Percentiles rank a stretch among this genome's conserved stretches.
Evolutionary conservation across 352 stramenopile species (phyloP).

Genomic region (Albugo laibachii): DNA sequence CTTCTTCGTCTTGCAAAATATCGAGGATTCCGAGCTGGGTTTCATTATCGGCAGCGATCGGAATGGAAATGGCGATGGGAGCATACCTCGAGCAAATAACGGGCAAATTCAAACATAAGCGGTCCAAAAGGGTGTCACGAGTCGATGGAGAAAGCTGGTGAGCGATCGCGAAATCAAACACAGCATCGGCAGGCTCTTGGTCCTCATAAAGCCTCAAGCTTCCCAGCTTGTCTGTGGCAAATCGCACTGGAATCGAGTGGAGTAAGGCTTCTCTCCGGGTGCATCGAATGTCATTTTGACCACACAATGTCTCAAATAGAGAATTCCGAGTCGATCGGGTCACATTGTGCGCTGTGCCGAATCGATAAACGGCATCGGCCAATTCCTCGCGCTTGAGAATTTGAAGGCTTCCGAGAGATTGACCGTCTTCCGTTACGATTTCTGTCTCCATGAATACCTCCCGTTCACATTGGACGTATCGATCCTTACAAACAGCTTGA

Average conservation of each 20-base stretch:
- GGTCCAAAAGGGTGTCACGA: conserved; percentile 24
- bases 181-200: conserved; percentile 47
- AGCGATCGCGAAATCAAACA: conserved; percentile 39
- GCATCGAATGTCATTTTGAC: conserved; percentile 26
- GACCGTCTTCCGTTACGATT: conserved; percentile 5
- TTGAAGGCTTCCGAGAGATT: conserved; percentile 10
- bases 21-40: conserved; percentile 38
- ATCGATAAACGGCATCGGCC: conserved; percentile 37
- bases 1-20: conserved; percentile 38
- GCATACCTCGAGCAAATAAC: conserved; percentile 35
- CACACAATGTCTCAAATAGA: conserved; percentile 37
- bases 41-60: conserved; percentile 34
- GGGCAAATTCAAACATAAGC: conserved; percentile 16
- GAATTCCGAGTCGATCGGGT: conserved; percentile 19
- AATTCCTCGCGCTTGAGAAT: conserved; percentile 51
- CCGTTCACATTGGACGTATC: too few relatives aligned
- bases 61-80: conserved; percentile 32
- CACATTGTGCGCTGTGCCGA: conserved; percentile 28
- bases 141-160: conserved; percentile 18
- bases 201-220: conserved; percentile 37
- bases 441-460: background rate
- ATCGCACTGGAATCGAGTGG: conserved; percentile 19
- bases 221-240: conserved; percentile 15
- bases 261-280: conserved; percentile 36
- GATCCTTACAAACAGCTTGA: too few relatives aligned